A percentile compares a stretch with the other conserved stretches of the same genome.
Conservation (phyloP, 2,329 filamentous ascomycete genomes). For the Ustulina deusta region DNA sequence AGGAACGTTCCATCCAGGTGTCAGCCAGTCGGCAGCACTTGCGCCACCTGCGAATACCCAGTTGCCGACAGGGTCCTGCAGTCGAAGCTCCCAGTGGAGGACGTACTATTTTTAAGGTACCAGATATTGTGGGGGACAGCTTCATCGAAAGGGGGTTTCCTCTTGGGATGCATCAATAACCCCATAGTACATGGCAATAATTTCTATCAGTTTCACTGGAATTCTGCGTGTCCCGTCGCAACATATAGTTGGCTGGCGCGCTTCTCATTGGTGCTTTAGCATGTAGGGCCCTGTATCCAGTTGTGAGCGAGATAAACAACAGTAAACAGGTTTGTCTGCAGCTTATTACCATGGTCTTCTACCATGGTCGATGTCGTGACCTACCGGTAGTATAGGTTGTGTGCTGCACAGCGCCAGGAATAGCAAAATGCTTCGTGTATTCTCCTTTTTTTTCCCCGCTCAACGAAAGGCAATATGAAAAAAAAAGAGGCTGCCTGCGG, state of each 20-base stretch:
- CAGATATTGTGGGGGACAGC: no score
- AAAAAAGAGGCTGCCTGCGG: constrained; percentile 13
- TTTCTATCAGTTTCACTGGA: not conserved
- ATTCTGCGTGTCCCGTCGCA: not conserved
- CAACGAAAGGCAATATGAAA: not conserved
- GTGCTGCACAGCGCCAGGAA: not conserved
- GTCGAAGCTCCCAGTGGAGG: no score
- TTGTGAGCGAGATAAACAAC: not conserved
- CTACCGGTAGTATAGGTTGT: not conserved
- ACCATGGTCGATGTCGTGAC: not conserved
- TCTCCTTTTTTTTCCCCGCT: not conserved
- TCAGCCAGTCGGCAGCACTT: not conserved
- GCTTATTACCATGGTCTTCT: not conserved
- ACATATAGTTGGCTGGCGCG: not conserved
- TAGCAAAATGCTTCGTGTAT: not conserved
- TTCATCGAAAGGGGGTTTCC: no score
- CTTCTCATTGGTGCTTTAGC: not conserved
- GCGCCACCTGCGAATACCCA: not conserved
- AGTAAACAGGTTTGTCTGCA: not conserved
- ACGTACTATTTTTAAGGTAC: no score
- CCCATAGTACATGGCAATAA: no score
- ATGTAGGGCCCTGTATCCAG: not conserved
- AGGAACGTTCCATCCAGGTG: not conserved
- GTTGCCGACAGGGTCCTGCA: not conserved
- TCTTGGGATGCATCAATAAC: no score